These are phyloP conservation scores for Lachnellula occidentalis DNA, from an alignment of 2,329 filamentous ascomycete genomes.

Conservation along the genomic window DNA sequence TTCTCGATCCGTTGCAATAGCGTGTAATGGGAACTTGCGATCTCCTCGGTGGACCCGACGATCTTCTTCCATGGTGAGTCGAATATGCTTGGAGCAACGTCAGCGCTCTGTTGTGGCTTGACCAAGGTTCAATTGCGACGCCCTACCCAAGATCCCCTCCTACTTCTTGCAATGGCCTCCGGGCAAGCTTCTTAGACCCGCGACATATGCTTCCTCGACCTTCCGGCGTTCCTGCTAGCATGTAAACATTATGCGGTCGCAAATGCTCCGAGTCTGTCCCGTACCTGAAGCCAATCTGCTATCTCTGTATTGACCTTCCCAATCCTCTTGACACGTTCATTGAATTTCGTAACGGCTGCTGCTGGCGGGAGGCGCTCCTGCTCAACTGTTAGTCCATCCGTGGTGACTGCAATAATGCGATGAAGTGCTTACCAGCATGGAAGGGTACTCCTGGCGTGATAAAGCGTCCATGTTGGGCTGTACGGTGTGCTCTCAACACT, in stretches of 20 bases:
- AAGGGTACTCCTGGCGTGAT: slow-evolving; percentile 85
- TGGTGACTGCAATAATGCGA: slow-evolving; percentile 16
- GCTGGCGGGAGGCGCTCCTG: slow-evolving; percentile 75
- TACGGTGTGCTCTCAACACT: slow-evolving; percentile 17
- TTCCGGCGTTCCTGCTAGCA: slow-evolving; percentile 74
- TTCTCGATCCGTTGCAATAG: slow-evolving; percentile 78
- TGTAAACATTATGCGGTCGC: slow-evolving; percentile 20
- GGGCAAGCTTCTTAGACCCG: slow-evolving; percentile 75
- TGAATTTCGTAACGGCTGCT: slow-evolving; percentile 76
- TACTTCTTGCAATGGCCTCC: slow-evolving; percentile 67
- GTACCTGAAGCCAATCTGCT: slow-evolving; percentile 93
- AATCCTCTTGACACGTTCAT: slow-evolving; percentile 84
- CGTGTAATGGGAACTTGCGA: slow-evolving; percentile 77
- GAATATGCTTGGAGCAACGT: slow-evolving; percentile 64
- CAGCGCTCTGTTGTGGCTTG: slow-evolving; percentile 11
- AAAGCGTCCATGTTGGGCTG: slow-evolving; percentile 61
- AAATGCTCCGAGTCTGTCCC: background rate
- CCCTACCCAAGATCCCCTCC: slow-evolving; percentile 81
- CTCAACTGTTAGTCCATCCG: slow-evolving; percentile 21
- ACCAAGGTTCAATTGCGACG: slow-evolving; percentile 3
- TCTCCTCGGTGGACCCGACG: slow-evolving; percentile 68
- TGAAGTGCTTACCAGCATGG: slow-evolving; percentile 73
- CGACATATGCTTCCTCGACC: slow-evolving; percentile 85
- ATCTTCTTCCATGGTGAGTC: slow-evolving; percentile 87
- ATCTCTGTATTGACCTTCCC: slow-evolving; percentile 82